These are phyloP conservation scores for Micractinium sp. DNA, from an alignment of 139 green algal species.

Conservation along the genomic window DNA sequence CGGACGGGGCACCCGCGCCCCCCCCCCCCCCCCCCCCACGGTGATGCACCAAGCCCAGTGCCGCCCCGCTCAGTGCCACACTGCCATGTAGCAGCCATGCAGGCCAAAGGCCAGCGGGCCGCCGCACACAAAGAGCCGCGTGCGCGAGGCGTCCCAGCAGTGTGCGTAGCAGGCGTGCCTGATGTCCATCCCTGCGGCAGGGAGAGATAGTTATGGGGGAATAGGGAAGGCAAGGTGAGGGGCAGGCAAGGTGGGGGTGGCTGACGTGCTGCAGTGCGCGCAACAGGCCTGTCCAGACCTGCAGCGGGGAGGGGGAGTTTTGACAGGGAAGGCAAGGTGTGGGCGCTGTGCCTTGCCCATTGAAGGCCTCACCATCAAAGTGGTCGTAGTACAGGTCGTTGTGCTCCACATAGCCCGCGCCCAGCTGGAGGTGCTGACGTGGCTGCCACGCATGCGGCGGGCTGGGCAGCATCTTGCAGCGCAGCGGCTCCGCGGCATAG, in stretches of 20 bases:
- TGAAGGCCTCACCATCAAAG: background rate
- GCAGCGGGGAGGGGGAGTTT: background rate
- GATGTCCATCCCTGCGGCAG: slow-evolving; percentile 26
- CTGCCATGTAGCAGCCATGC: slow-evolving; percentile 58
- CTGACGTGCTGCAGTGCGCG: background rate
- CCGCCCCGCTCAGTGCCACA: slow-evolving; percentile 56
- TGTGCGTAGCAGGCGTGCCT: slow-evolving; percentile 70
- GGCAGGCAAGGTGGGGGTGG: background rate
- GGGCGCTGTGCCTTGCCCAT: background rate
- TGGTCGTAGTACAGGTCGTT: slow-evolving; percentile 38
- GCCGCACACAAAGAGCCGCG: slow-evolving; percentile 60
- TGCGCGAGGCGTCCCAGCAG: slow-evolving; percentile 61
- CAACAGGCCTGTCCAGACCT: background rate
- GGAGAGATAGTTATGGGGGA: background rate
- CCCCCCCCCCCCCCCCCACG: too few species aligned
- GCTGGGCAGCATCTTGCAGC: slow-evolving; percentile 11
- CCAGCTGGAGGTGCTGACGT: slow-evolving; percentile 33
- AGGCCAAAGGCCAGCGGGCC: slow-evolving; percentile 70
- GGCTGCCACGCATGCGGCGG: background rate
- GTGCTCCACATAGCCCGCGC: slow-evolving; percentile 37
- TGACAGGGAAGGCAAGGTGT: background rate
- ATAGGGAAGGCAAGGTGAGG: background rate
- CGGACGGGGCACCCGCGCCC: too few species aligned
- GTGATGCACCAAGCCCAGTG: too few species aligned
- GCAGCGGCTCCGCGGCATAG: background rate